phyloP scores from a whole-genome alignment of 345 rosid genomes.

The Corchorus capsularis region DNA sequence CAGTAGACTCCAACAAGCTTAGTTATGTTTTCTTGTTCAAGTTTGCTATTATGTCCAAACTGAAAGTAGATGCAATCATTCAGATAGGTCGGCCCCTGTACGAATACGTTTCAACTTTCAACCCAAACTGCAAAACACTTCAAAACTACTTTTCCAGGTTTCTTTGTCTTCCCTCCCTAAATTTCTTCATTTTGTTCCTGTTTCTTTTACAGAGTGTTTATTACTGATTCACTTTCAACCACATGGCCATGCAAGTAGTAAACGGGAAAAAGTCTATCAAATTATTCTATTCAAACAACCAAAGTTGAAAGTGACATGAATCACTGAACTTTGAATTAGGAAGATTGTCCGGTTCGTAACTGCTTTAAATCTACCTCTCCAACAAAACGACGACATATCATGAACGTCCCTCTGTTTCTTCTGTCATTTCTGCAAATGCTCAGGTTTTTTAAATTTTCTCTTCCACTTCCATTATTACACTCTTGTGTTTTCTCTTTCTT shows the following conservation, averaged over 20 bases:
- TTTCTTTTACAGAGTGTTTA: neutral
- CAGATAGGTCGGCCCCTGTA: neutral
- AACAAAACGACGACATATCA: conserved; percentile 16
- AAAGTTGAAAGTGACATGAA: neutral
- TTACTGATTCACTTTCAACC: neutral
- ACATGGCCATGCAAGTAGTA: neutral
- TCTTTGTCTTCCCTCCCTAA: neutral
- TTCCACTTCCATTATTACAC: conserved; percentile 14
- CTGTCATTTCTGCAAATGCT: conserved; percentile 6
- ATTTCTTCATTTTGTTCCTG: neutral
- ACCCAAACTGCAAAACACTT: neutral
- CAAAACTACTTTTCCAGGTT: neutral
- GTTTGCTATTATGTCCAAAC: neutral
- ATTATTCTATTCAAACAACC: neutral
- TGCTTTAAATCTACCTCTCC: neutral
- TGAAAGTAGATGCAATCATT: neutral
- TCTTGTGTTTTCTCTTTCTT: neutral
- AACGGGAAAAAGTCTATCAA: neutral
- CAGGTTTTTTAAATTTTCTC: neutral
- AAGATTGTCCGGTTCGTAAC: neutral
- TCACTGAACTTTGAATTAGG: neutral
- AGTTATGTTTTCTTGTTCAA: neutral
- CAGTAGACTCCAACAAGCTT: neutral
- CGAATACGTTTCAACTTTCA: neutral
- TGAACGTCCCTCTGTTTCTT: conserved; percentile 14